Evolutionary conservation across 371 early-diverging fungal genomes (phyloP).

Genomic region (Mortierella sp.): DNA sequence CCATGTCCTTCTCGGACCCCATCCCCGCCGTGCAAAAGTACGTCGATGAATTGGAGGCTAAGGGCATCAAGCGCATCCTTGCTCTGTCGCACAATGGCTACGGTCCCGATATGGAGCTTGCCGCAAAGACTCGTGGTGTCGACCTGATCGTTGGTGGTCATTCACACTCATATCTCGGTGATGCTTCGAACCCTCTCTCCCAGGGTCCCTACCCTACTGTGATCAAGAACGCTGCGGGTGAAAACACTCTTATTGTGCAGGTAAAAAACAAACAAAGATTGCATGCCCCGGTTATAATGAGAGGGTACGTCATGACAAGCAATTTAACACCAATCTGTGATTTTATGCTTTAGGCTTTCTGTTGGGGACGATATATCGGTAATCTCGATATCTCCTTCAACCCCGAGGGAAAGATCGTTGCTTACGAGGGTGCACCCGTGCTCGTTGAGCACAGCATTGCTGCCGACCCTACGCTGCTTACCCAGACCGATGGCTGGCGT

Average conservation of each 20-base stretch:
- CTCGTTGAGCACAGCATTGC: conserved; percentile 58
- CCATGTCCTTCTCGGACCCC: conserved; percentile 58
- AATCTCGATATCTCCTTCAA: conserved; percentile 68
- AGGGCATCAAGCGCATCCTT: conserved; percentile 71
- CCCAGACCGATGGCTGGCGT: conserved; percentile 59
- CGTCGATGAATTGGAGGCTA: conserved; percentile 61
- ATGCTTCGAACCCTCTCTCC: conserved; percentile 34
- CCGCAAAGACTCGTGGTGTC: conserved; percentile 59
- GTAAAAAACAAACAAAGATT: conserved; percentile 22
- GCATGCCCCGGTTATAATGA: background rate
- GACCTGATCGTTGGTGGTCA: conserved; percentile 80
- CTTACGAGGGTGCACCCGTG: conserved; percentile 64
- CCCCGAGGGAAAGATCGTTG: conserved; percentile 56
- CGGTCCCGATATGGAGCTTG: conserved; percentile 64
- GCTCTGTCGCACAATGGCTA: conserved; percentile 77
- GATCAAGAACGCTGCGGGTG: conserved; percentile 63
- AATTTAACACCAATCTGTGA: background rate
- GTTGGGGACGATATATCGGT: conserved; percentile 74
- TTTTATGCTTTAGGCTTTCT: conserved; percentile 9
- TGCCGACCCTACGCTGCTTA: conserved; percentile 48
- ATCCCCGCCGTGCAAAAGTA: conserved; percentile 61
- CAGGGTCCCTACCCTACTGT: conserved; percentile 68
- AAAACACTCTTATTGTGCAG: conserved; percentile 69
- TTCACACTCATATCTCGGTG: conserved; percentile 70
- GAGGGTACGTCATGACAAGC: background rate